Evolutionary conservation across 2,329 filamentous ascomycete species (phyloP).

Genomic region (Fonsecaea multimorphosa): DNA sequence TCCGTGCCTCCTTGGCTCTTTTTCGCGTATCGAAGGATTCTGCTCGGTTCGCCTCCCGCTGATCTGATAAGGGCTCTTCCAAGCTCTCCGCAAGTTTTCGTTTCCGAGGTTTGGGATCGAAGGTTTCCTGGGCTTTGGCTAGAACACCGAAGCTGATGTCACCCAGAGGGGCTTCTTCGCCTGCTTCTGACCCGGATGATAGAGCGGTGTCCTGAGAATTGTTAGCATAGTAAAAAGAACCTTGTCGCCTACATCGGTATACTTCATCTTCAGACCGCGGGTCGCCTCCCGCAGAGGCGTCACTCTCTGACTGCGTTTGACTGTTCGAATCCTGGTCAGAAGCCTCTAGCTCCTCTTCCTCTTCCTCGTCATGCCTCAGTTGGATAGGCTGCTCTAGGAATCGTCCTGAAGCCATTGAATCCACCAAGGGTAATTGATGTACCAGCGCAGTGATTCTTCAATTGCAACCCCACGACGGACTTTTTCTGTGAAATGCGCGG

Average conservation of each 20-base stretch:
- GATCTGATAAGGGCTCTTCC: slow-evolving; percentile 32
- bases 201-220: slow-evolving; percentile 21
- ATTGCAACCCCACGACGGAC: slow-evolving; percentile 1
- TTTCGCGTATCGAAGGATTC: slow-evolving; percentile 45
- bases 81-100: slow-evolving; percentile 37
- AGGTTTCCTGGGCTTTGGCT: slow-evolving; percentile 78
- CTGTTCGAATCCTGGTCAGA: slow-evolving; percentile 19
- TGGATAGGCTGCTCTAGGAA: slow-evolving; percentile 28
- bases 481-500: slow-evolving; percentile 12
- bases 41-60: slow-evolving; percentile 38
- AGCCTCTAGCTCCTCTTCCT: slow-evolving; percentile 46
- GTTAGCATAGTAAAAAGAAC: background rate
- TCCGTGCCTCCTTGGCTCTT: slow-evolving; percentile 48
- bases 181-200: slow-evolving; percentile 37
- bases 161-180: slow-evolving; percentile 53
- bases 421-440: background rate
- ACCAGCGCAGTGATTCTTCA: background rate
- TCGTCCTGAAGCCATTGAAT: slow-evolving; percentile 24
- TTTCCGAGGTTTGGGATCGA: slow-evolving; percentile 55
- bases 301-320: slow-evolving; percentile 15
- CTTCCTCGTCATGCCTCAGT: slow-evolving; percentile 41
- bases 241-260: background rate
- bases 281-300: slow-evolving; percentile 13
- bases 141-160: slow-evolving; percentile 87
- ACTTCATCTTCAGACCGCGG: slow-evolving; percentile 20